These are phyloP conservation scores for Lablab purpureus DNA, from an alignment of 306 rosid species.

Conservation along the genomic window DNA sequence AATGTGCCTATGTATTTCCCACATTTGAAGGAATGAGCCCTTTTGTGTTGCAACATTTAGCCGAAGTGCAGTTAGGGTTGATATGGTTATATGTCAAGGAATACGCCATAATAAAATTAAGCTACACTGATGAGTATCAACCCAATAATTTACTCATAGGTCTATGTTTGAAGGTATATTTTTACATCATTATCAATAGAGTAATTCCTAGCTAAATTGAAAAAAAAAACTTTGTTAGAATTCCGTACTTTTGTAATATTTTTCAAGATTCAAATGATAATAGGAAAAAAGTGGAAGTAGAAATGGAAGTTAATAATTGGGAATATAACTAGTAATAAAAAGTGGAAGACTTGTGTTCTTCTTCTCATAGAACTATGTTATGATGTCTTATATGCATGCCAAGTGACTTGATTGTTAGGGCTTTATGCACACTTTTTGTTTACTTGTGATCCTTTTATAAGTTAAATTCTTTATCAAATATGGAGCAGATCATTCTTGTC, in stretches of 20 bases:
- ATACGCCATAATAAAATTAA: constrained; percentile 2
- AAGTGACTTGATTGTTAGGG: not conserved
- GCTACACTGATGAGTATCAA: not conserved
- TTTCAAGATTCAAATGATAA: not conserved
- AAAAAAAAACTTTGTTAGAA: not conserved
- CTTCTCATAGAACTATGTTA: not conserved
- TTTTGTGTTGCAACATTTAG: not conserved
- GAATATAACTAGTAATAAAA: no score
- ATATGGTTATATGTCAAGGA: constrained; percentile 7
- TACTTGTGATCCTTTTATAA: constrained; percentile 19
- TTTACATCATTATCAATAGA: not conserved
- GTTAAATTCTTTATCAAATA: constrained; percentile 22
- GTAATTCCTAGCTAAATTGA: not conserved
- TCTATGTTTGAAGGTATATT: not conserved
- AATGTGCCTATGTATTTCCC: not conserved
- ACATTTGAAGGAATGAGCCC: not conserved
- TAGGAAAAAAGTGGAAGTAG: not conserved
- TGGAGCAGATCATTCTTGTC: constrained; percentile 57
- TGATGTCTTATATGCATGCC: not conserved
- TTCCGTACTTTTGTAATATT: not conserved
- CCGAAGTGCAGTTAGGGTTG: not conserved
- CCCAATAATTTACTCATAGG: not conserved
- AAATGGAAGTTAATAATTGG: not conserved
- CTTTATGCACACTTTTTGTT: constrained; percentile 3
- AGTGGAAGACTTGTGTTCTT: not conserved